These are phyloP conservation scores for Plasmodium berghei DNA, from an alignment of 169 alveolate species.

Conservation along the genomic window DNA sequence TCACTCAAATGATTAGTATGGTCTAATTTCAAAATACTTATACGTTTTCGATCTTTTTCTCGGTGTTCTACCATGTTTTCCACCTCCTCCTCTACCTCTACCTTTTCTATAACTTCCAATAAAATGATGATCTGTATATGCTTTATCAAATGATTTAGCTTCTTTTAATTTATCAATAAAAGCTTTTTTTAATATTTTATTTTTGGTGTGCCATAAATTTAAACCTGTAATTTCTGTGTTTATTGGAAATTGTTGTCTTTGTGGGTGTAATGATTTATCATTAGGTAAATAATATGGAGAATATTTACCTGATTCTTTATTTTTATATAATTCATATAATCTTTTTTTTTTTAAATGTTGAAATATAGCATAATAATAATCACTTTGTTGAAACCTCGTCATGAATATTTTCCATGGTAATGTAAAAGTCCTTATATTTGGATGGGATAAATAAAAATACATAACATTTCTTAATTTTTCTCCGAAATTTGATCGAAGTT, in stretches of 20 bases:
- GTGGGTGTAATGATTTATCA: slow-evolving; percentile 64
- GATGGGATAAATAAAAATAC: slow-evolving; percentile 84
- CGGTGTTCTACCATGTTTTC: slow-evolving; percentile 87
- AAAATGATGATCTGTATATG: slow-evolving; percentile 85
- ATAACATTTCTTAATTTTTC: slow-evolving; percentile 88
- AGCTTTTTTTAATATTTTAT: slow-evolving; percentile 65
- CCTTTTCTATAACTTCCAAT: slow-evolving; percentile 86
- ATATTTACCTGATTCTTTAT: slow-evolving; percentile 73
- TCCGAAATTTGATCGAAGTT: slow-evolving; percentile 89
- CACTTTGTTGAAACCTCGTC: slow-evolving; percentile 77
- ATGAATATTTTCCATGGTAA: slow-evolving; percentile 87
- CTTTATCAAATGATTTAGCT: slow-evolving; percentile 83
- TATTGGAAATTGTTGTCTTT: slow-evolving; percentile 78
- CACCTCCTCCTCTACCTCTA: slow-evolving; percentile 90
- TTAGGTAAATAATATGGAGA: slow-evolving; percentile 86
- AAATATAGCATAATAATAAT: slow-evolving; percentile 80
- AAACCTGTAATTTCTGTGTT: slow-evolving; percentile 80
- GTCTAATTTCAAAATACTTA: slow-evolving; percentile 83
- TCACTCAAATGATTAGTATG: slow-evolving; percentile 65
- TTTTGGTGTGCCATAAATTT: slow-evolving; percentile 77
- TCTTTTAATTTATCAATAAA: slow-evolving; percentile 66
- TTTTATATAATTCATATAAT: slow-evolving; percentile 64
- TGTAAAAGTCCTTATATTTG: slow-evolving; percentile 52
- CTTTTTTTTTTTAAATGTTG: slow-evolving; percentile 81
- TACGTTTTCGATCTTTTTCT: slow-evolving; percentile 87